Conservation (phyloP, 805 yeast species). For the Tetrapisispora arboricola region DNA sequence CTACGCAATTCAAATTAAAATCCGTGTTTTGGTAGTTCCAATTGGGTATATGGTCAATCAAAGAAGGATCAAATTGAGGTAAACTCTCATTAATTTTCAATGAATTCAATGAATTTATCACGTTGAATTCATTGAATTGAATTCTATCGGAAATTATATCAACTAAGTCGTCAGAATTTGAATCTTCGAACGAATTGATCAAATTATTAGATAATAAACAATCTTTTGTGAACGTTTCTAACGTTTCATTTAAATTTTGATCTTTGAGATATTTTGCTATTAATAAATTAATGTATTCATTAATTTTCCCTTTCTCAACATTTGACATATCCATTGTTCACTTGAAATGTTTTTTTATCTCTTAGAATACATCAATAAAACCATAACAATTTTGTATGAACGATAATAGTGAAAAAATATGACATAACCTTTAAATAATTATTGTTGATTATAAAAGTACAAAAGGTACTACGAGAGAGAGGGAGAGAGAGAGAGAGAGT, state of each 20-base stretch:
- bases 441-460: too few relatives aligned
- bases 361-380: too few relatives aligned
- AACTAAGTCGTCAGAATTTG: slow-evolving; percentile 6
- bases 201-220: slow-evolving; percentile 7
- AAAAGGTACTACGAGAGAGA: too few relatives aligned
- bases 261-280: slow-evolving; percentile 51
- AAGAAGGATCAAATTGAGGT: neutral
- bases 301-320: neutral
- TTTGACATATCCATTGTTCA: neutral
- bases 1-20: neutral
- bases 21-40: slow-evolving; percentile 14
- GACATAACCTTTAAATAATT: too few relatives aligned
- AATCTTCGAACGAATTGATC: neutral
- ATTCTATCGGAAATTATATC: slow-evolving; percentile 21
- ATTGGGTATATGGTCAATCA: slow-evolving; percentile 1
- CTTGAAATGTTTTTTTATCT: too few relatives aligned
- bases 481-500: too few relatives aligned
- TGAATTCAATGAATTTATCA: slow-evolving; percentile 8
- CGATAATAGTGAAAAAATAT: too few relatives aligned
- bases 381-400: too few relatives aligned
- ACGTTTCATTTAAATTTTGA: slow-evolving; percentile 38
- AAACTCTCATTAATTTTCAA: slow-evolving; percentile 10
- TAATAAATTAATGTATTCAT: slow-evolving; percentile 27
- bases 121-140: slow-evolving; percentile 13
- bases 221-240: slow-evolving; percentile 37